Evolutionary conservation across 352 stramenopile genomes (phyloP).

Genomic region (Pythium myriotylum): DNA sequence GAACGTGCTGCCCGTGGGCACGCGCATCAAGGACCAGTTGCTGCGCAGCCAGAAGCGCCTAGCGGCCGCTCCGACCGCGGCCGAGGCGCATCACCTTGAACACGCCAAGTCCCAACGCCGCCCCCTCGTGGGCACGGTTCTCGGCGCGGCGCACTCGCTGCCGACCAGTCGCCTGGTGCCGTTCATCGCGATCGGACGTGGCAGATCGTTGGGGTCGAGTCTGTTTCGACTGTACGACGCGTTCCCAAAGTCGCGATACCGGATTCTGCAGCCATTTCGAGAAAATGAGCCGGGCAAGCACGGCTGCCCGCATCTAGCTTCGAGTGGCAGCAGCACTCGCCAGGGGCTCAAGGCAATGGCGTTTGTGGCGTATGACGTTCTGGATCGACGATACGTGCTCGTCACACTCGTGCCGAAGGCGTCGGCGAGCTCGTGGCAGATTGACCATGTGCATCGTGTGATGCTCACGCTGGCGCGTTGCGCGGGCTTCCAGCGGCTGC

Average conservation of each 20-base stretch:
- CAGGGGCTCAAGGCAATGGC: not conserved
- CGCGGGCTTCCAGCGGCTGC: conserved; percentile 45
- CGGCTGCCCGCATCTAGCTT: conserved; percentile 1
- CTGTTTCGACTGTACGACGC: conserved; percentile 20
- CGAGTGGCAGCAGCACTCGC: not conserved
- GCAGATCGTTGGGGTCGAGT: not conserved
- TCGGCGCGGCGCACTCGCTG: not conserved
- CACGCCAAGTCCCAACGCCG: not conserved
- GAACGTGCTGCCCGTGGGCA: not conserved
- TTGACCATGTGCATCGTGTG: conserved; percentile 46
- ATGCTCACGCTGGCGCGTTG: conserved; percentile 36
- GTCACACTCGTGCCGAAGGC: conserved; percentile 24
- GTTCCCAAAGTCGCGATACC: conserved; percentile 17
- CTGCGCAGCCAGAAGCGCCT: conserved; percentile 15
- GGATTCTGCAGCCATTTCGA: conserved; percentile 13
- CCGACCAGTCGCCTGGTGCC: not conserved
- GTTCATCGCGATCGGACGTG: not conserved
- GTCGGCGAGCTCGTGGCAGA: conserved; percentile 36
- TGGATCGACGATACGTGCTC: conserved; percentile 17
- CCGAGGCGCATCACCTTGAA: not conserved
- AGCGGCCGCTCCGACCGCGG: too few relatives aligned
- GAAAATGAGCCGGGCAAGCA: not conserved
- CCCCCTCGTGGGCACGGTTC: not conserved
- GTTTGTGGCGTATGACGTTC: conserved; percentile 20
- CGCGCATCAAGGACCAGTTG: conserved; percentile 11